phyloP scores from a whole-genome alignment of 805 yeast genomes.

The Yarrowia sp. region DNA sequence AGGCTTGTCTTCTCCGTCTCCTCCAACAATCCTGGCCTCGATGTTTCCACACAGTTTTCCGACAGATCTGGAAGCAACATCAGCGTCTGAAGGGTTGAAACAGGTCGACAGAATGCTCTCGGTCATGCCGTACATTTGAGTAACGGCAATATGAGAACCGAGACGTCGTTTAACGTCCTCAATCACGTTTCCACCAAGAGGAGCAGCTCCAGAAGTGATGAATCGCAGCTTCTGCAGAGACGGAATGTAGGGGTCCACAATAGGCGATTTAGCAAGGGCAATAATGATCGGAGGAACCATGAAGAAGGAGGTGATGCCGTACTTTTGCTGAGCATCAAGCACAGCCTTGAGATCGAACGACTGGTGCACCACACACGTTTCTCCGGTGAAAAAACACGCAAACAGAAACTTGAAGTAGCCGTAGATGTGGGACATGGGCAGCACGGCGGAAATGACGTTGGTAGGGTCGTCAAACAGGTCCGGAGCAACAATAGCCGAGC shows the following conservation, averaged over 20 bases:
- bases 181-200: conserved; percentile 36
- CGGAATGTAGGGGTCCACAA: conserved; percentile 42
- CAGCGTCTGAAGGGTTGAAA: conserved; percentile 6
- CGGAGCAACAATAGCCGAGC: conserved; percentile 36
- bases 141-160: conserved; percentile 26
- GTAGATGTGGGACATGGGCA: conserved; percentile 37
- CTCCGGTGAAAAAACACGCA: conserved; percentile 32
- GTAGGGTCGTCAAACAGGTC: conserved; percentile 38
- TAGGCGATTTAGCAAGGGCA: conserved; percentile 46
- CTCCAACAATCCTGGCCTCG: background rate
- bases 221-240: conserved; percentile 43
- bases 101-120: conserved; percentile 27
- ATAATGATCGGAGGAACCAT: conserved; percentile 45
- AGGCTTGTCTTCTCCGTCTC: conserved; percentile 1
- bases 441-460: conserved; percentile 37
- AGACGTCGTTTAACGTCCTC: conserved; percentile 4
- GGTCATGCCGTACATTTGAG: conserved; percentile 26
- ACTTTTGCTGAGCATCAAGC: conserved; percentile 33
- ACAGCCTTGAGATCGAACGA: conserved; percentile 38
- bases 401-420: conserved; percentile 35
- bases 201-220: conserved; percentile 48
- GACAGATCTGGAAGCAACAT: background rate
- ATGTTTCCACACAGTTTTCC: conserved; percentile 9
- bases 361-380: conserved; percentile 33
- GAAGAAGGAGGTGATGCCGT: conserved; percentile 41